A percentile compares a stretch with the other conserved stretches of the same genome.
Conservation (phyloP, 805 yeast genomes). For the Kuraishia piskuri region DNA sequence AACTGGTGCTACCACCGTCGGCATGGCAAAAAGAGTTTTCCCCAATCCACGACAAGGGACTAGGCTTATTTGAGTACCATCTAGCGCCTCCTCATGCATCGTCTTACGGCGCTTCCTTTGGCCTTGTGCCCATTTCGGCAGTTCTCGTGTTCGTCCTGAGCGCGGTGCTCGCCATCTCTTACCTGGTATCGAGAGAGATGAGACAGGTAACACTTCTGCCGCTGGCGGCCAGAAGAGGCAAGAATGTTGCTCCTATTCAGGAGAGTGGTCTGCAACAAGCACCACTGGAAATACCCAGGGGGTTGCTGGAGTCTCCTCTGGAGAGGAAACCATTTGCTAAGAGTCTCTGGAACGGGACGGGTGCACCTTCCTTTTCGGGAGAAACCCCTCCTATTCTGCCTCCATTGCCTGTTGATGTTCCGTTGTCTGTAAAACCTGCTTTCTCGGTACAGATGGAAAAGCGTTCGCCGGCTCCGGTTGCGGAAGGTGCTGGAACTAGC, state of each 20-base stretch:
- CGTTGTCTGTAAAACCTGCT: too few species aligned
- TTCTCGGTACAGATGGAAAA: too few species aligned
- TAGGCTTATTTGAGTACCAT: conserved; percentile 20
- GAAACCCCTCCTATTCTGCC: too few species aligned
- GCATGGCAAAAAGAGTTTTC: conserved; percentile 15
- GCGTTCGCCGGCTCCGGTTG: too few species aligned
- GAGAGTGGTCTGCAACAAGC: too few species aligned
- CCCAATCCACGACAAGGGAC: conserved; percentile 20
- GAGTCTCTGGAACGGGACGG: neutral
- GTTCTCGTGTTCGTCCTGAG: neutral
- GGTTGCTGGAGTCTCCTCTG: too few species aligned
- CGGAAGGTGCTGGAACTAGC: too few species aligned
- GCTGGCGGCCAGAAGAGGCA: too few species aligned
- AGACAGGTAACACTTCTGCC: too few species aligned
- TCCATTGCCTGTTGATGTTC: too few species aligned
- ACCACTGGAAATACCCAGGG: neutral
- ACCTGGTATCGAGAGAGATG: neutral
- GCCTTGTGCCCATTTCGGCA: neutral
- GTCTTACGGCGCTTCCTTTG: neutral
- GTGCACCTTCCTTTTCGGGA: too few species aligned
- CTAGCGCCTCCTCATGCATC: neutral
- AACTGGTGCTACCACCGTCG: conserved; percentile 19
- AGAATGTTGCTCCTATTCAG: neutral
- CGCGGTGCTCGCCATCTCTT: neutral
- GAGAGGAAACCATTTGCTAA: too few species aligned